Conservation (phyloP, 495 filamentous ascomycete genomes). For the Annulohypoxylon maeteangense region DNA sequence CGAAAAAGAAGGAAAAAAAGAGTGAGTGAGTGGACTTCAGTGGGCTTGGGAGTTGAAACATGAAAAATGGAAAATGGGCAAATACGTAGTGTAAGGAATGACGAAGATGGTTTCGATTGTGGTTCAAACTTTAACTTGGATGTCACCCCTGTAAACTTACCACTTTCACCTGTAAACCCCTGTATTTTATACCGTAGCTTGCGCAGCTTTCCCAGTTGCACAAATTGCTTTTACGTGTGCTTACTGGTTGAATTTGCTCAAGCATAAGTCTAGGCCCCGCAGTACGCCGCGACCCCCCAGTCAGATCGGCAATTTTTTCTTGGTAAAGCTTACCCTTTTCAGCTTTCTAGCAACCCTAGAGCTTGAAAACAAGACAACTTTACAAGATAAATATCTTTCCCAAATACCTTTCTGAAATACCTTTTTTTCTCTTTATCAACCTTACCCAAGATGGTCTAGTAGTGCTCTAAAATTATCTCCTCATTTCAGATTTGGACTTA, state of each 20-base stretch:
- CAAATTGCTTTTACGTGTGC: not conserved
- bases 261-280: constrained; percentile 15
- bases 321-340: constrained; percentile 15
- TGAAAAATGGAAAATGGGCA: constrained; percentile 17
- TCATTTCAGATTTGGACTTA: not conserved
- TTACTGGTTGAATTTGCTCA: not conserved
- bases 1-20: not conserved
- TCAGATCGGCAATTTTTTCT: constrained; percentile 35
- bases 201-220: not conserved
- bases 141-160: constrained; percentile 1
- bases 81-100: constrained; percentile 28
- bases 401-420: not conserved
- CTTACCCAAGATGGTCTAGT: constrained; percentile 7
- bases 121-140: constrained; percentile 32
- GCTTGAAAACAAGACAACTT: constrained; percentile 9
- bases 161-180: not conserved
- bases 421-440: not conserved
- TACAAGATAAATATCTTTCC: constrained; percentile 2
- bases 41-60: constrained; percentile 18
- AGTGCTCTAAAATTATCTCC: not conserved
- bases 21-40: constrained; percentile 1
- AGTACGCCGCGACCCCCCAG: constrained; percentile 9
- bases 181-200: constrained; percentile 1
- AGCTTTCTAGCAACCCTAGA: not conserved
- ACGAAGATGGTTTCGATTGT: constrained; percentile 38